phyloP scores from a whole-genome alignment of 352 stramenopile species.

The Pythium pyrilobum region DNA sequence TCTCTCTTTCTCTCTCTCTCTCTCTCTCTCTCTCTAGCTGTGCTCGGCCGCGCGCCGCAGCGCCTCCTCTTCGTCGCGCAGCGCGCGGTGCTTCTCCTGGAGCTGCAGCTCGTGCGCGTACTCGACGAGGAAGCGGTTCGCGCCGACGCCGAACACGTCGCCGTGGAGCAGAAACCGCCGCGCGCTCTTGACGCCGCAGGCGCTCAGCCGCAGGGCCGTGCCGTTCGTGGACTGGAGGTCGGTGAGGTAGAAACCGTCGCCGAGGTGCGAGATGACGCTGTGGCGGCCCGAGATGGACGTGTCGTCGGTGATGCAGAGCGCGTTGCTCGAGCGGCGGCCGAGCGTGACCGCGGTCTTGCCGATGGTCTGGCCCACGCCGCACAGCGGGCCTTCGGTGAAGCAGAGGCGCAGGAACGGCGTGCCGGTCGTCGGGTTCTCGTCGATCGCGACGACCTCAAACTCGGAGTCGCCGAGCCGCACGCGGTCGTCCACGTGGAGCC shows the following conservation, averaged over 20 bases:
- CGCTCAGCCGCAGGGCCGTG: slow-evolving; percentile 66
- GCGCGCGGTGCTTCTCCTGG: slow-evolving; percentile 10
- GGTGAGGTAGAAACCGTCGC: slow-evolving; percentile 81
- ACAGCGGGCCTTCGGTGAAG: slow-evolving; percentile 74
- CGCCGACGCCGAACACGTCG: slow-evolving; percentile 81
- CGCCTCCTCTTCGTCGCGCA: neutral
- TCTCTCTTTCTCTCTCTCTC: too few relatives aligned
- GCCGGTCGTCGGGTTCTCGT: slow-evolving; percentile 54
- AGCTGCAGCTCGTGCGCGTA: slow-evolving; percentile 59
- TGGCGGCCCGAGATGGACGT: slow-evolving; percentile 75
- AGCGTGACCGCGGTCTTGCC: slow-evolving; percentile 70
- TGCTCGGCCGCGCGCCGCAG: neutral
- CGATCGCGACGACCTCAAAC: slow-evolving; percentile 73
- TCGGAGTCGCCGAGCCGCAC: slow-evolving; percentile 79
- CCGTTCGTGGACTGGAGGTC: slow-evolving; percentile 81
- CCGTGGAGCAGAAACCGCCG: slow-evolving; percentile 62
- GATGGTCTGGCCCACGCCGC: slow-evolving; percentile 69
- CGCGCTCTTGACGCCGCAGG: slow-evolving; percentile 50
- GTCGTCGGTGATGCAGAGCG: slow-evolving; percentile 79
- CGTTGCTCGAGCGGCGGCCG: slow-evolving; percentile 64
- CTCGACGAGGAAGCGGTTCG: slow-evolving; percentile 80
- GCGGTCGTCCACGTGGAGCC: slow-evolving; percentile 58
- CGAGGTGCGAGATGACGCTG: slow-evolving; percentile 63
- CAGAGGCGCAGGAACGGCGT: slow-evolving; percentile 69
- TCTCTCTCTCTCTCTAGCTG: neutral